Conservation (phyloP, 208 protist species). For the Crithidia acanthocephali region DNA sequence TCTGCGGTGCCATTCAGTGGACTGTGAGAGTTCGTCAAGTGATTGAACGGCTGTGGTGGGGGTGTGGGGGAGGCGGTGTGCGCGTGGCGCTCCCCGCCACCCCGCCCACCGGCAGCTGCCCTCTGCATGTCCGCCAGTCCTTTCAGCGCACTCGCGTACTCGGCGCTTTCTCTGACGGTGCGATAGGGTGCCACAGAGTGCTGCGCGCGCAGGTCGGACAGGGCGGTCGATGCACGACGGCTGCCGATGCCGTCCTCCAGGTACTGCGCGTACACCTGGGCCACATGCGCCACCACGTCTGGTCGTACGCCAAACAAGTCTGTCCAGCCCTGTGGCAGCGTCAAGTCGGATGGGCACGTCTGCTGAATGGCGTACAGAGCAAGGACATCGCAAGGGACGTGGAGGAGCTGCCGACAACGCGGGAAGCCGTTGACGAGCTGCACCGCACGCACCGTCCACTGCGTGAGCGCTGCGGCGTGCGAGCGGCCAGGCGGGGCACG, state of each 20-base stretch:
- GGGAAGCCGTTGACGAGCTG: conserved; percentile 78
- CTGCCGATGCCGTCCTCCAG: conserved; percentile 5
- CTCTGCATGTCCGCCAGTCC: conserved; percentile 1
- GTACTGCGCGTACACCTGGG: conserved; percentile 27
- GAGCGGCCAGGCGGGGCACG: not conserved
- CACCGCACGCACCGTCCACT: conserved; percentile 64
- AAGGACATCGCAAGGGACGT: conserved; percentile 41
- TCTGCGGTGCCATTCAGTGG: not conserved
- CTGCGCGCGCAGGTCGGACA: conserved; percentile 19
- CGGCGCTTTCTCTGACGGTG: conserved; percentile 21
- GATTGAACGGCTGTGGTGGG: not conserved
- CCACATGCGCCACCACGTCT: conserved; percentile 17
- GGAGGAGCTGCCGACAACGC: conserved; percentile 45
- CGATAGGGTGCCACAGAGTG: conserved; percentile 26
- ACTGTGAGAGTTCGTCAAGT: not conserved
- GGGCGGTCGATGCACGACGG: conserved; percentile 4
- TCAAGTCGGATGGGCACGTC: conserved; percentile 39
- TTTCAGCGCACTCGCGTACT: conserved; percentile 13
- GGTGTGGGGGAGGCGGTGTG: conserved; percentile 14
- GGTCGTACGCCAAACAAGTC: conserved; percentile 51
- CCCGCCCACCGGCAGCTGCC: not conserved
- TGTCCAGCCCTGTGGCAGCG: conserved; percentile 56
- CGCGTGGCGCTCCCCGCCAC: not conserved
- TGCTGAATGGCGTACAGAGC: conserved; percentile 65
- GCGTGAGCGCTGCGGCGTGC: conserved; percentile 32